Evolutionary conservation across 2,329 filamentous ascomycete species (phyloP).

Genomic region (Thermoascus crustaceus): DNA sequence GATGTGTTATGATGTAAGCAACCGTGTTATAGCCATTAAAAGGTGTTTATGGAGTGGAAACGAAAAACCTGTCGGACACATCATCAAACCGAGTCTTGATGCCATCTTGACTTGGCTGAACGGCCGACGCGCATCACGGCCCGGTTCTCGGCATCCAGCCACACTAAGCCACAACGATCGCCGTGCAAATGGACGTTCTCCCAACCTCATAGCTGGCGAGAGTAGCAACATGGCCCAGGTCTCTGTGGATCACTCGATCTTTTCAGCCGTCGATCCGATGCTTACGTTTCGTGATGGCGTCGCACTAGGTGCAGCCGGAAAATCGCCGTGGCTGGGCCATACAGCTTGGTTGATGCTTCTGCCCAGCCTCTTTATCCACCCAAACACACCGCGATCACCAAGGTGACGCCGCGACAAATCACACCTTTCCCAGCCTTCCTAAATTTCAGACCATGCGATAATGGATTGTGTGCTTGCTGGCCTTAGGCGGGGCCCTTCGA

Average conservation of each 20-base stretch:
- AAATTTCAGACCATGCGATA: no score
- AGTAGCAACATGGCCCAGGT: neutral
- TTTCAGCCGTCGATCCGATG: slow-evolving; percentile 1
- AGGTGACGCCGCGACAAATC: slow-evolving; percentile 1
- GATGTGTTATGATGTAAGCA: no score
- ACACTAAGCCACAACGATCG: neutral
- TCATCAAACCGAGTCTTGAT: neutral
- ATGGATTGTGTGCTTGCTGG: no score
- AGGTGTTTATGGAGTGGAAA: no score
- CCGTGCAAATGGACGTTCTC: neutral
- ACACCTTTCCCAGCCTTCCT: neutral
- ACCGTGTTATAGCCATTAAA: no score
- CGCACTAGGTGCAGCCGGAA: neutral
- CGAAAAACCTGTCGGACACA: no score
- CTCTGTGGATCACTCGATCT: slow-evolving; percentile 1
- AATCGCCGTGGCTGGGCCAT: slow-evolving; percentile 5
- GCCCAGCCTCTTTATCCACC: slow-evolving; percentile 5
- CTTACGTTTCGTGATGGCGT: neutral
- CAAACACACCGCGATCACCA: neutral
- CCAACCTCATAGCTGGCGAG: no score
- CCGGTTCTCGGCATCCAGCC: neutral
- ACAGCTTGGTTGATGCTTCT: slow-evolving; percentile 1
- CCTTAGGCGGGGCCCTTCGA: no score
- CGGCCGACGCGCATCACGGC: neutral
- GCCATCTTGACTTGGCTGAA: neutral